A percentile compares a stretch with the other conserved stretches of the same genome.
Conservation (phyloP, 805 yeast genomes). For the Spathaspora girioi region DNA sequence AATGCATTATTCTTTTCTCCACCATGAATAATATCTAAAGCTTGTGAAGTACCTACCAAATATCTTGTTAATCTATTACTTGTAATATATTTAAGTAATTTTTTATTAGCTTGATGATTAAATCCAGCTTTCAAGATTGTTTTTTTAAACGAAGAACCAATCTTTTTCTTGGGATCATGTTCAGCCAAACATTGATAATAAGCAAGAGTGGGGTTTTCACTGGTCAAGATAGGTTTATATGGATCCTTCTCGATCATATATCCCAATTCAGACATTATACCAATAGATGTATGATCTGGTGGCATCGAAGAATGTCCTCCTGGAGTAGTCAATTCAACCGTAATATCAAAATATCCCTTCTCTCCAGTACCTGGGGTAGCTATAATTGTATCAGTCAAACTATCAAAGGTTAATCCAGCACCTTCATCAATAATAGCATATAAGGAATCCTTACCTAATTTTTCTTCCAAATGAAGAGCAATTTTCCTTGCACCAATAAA, state of each 20-base stretch:
- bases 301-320: constrained; percentile 83
- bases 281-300: constrained; percentile 78
- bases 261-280: constrained; percentile 60
- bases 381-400: constrained; percentile 49
- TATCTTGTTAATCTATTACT: constrained; percentile 20
- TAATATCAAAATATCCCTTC: constrained; percentile 44
- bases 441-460: constrained; percentile 59
- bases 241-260: constrained; percentile 56
- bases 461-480: constrained; percentile 42
- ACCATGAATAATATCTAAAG: constrained; percentile 33
- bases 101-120: constrained; percentile 30
- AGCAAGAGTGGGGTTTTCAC: constrained; percentile 56
- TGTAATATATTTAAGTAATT: constrained; percentile 20
- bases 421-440: constrained; percentile 67
- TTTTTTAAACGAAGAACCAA: constrained; percentile 22
- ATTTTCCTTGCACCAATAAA: constrained; percentile 55
- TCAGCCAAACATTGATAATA: constrained; percentile 63
- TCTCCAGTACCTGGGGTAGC: constrained; percentile 51
- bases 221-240: constrained; percentile 42
- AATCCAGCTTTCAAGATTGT: constrained; percentile 33
- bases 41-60: constrained; percentile 35
- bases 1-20: constrained; percentile 41
- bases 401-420: constrained; percentile 48
- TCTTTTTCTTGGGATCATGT: constrained; percentile 26
- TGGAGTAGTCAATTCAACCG: constrained; percentile 49